Evolutionary conservation across 805 yeast species (phyloP), one percentile per base, ranked within the genome.

Genomic region (Metschnikowia anglica): DNA sequence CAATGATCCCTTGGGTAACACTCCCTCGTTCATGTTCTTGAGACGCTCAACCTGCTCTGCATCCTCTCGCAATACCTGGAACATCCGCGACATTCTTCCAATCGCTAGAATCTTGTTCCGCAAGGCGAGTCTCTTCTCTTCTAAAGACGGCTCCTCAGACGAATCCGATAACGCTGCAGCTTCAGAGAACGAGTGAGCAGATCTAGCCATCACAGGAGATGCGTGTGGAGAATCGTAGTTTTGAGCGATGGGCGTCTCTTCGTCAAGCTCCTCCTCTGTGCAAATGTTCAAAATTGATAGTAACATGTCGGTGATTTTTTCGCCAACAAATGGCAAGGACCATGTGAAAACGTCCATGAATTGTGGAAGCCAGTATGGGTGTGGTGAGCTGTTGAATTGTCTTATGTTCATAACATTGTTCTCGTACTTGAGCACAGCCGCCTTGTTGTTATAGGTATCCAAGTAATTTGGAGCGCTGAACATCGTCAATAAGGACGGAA

Each of bases 261-360:
- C 88, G 44, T 83, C 91, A 45, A 91, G 74, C 63, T 91, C 99
- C 59, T 91, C 97, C 59, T 90, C 95, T 0, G 97, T 86, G 68
- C 99, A 91, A 44, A 93, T 87, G 63, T 91, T 91, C 61, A 93
- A 74, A 29, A 91, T 86, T 0, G 93, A 79, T 17, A 88, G 85
- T 59, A 91, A 74, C 85, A 91, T 90, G 61, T 93, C 98, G 11
- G 96, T 87, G 41, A 90, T 86, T 59, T 93, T 88, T 62, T 91
- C 97, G 16, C 97, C 98, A 18, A 93, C 97, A 70, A 93, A 91
- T 6, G 98, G 99, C 44, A 91, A 71, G 2, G 97, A 87, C 98
- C 98, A 93, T 9, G 96, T 85, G 64, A 91, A 91, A 5, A 91
- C 96, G 63, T 93, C 97, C 95, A 90, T 88, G 56, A 90, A 88